A percentile compares a stretch with the other conserved stretches of the same genome.
These are phyloP conservation scores for Theileria orientalis DNA, from an alignment of 169 alveolate species.

Conservation along the genomic window DNA sequence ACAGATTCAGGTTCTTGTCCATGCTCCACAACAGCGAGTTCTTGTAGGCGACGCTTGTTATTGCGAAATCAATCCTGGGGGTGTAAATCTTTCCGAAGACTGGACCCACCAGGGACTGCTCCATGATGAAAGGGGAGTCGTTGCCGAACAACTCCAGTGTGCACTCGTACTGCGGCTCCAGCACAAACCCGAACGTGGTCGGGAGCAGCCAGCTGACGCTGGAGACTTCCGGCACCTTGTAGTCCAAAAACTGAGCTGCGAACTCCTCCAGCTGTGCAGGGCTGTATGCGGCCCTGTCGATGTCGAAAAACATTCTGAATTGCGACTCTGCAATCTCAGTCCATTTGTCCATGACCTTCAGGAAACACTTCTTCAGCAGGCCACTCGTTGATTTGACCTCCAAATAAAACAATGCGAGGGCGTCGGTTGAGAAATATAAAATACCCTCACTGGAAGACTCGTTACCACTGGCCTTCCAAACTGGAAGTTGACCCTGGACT, in stretches of 20 bases:
- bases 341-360: constrained; percentile 1
- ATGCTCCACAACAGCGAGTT: not conserved
- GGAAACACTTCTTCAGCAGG: not conserved
- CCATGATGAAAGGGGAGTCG: not conserved
- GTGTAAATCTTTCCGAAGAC: not conserved
- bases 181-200: not conserved
- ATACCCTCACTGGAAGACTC: not conserved
- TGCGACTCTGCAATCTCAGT: not conserved
- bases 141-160: not conserved
- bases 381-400: not conserved
- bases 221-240: not conserved
- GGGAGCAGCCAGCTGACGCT: not conserved
- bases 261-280: not conserved
- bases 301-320: not conserved
- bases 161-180: not conserved
- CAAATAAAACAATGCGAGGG: not conserved
- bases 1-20: not conserved
- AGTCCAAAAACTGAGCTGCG: not conserved
- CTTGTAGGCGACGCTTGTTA: not conserved
- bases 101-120: not conserved
- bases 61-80: not conserved
- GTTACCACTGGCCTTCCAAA: not conserved
- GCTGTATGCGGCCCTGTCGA: not conserved
- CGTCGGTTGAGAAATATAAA: not conserved
- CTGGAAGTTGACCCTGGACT: not conserved